Conservation (phyloP, 2,329 filamentous ascomycete species). For the Setomelanomma holmii region DNA sequence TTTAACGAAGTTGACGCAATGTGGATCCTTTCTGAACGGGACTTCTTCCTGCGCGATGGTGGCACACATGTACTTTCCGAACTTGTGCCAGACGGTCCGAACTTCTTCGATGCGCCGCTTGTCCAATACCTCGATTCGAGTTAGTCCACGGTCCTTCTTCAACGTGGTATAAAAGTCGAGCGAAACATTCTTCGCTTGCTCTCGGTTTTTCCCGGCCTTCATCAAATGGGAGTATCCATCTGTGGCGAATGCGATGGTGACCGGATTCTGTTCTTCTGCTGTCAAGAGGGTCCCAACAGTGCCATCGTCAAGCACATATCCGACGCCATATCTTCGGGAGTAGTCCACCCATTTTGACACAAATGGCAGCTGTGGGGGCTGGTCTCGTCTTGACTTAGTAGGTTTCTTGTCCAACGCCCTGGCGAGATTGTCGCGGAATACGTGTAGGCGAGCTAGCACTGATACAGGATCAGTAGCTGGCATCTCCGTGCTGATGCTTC, state of each 20-base stretch:
- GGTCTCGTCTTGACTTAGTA: slow-evolving; percentile 52
- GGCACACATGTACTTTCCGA: slow-evolving; percentile 72
- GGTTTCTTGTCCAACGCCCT: slow-evolving; percentile 51
- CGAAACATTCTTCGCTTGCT: slow-evolving; percentile 49
- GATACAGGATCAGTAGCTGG: slow-evolving; percentile 53
- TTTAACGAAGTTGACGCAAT: slow-evolving; percentile 66
- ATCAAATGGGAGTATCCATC: slow-evolving; percentile 75
- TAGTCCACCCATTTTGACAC: slow-evolving; percentile 86
- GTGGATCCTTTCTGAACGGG: slow-evolving; percentile 56
- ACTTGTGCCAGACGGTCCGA: slow-evolving; percentile 70
- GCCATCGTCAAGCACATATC: slow-evolving; percentile 83
- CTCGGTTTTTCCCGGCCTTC: slow-evolving; percentile 68
- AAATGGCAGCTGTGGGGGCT: slow-evolving; percentile 62
- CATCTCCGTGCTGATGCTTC: slow-evolving; percentile 35
- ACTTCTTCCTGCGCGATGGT: slow-evolving; percentile 52
- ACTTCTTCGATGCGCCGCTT: slow-evolving; percentile 64
- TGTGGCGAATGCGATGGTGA: slow-evolving; percentile 74
- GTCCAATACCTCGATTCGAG: slow-evolving; percentile 65
- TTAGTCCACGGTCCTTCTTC: slow-evolving; percentile 66
- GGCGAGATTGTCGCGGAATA: slow-evolving; percentile 56
- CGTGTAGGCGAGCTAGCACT: slow-evolving; percentile 54
- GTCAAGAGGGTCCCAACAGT: slow-evolving; percentile 73
- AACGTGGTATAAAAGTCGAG: slow-evolving; percentile 79
- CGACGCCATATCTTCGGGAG: slow-evolving; percentile 83
- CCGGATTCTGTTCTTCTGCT: slow-evolving; percentile 60